Evolutionary conservation across 805 yeast genomes (phyloP).

Genomic region (Zygosaccharomyces gambellarensis): DNA sequence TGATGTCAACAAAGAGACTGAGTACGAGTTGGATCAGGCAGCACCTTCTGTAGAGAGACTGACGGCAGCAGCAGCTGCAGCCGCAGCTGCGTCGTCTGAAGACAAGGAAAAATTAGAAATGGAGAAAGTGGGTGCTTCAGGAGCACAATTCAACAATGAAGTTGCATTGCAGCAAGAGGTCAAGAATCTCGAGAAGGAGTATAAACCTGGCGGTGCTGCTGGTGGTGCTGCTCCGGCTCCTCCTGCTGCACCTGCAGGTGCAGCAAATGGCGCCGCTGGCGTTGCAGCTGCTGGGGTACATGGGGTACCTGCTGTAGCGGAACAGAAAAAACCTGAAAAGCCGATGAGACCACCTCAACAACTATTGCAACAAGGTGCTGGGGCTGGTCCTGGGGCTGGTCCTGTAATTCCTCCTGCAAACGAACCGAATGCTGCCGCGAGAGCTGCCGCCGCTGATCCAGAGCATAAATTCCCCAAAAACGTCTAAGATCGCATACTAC

Average conservation of each 20-base stretch:
- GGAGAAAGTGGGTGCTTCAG: slow-evolving; percentile 14
- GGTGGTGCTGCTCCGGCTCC: slow-evolving; percentile 11
- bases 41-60: slow-evolving; percentile 2
- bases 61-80: slow-evolving; percentile 5
- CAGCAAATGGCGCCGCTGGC: slow-evolving; percentile 7
- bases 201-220: slow-evolving; percentile 15
- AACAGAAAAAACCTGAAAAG: not conserved
- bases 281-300: slow-evolving; percentile 1
- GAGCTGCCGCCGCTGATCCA: slow-evolving; percentile 7
- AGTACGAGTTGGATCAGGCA: slow-evolving; percentile 28
- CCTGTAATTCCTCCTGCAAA: not conserved
- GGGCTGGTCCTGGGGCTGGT: not conserved
- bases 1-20: slow-evolving; percentile 20
- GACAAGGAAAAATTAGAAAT: slow-evolving; percentile 13
- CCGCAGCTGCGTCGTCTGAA: slow-evolving; percentile 3
- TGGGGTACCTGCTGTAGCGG: not conserved
- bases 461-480: slow-evolving; percentile 1
- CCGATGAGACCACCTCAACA: slow-evolving; percentile 3
- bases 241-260: slow-evolving; percentile 4
- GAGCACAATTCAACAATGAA: slow-evolving; percentile 29
- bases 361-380: slow-evolving; percentile 1
- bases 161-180: slow-evolving; percentile 31
- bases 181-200: slow-evolving; percentile 25
- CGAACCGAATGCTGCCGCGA: not conserved
- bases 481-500: not conserved